Evolutionary conservation across 83 land plant genomes (phyloP), one percentile per base, ranked within the genome.

Genomic region (Picea abies): DNA sequence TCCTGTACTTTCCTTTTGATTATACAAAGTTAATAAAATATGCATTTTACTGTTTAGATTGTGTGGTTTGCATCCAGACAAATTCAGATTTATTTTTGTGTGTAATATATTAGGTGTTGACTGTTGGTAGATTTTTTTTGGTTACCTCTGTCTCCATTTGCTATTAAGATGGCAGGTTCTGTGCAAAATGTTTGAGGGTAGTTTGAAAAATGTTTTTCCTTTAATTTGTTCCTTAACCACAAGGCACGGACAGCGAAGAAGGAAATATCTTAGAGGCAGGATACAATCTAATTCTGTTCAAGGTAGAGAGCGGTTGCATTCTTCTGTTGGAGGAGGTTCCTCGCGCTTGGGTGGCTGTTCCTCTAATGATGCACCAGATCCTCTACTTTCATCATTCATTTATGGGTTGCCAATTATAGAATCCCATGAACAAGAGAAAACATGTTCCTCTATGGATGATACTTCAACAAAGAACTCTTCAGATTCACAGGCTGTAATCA

Each of bases 381-480:
- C 76, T 72, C 9, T 72, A 72, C 77, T 73, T 41, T 73, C 77
- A 22, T 41, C 77, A 20, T 44, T 73, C 60, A 73, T 73, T 73
- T 73, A 52, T 73, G 77, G 77, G 44, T 73, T 73, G 26, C 56
- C 77, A 41, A n/a, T 52, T 73, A 12, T 73, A 17, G 77, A 73
- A 12, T 41, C 52, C 3, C 77, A 47, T 73, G 77, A 47, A 73
- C 77, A n/a, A n/a, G 56, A 73, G 49, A 73, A 73, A n/a, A 47
- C 77, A 22, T 47, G 16, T 22, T 47, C 77, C 56, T 7, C 77
- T 9, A 11, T 22, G 16, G 56, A 41, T 23, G 77, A 73, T 41
- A n/a, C 15, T 22, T 11, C 29, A n/a, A 15, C 56, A 73, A 73
- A 47, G 77, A 52, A 47, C 39, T n/a, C 58, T 44, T 41, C 56